phyloP scores from a whole-genome alignment of 179 eudicot species.

The Silene coronaria region DNA sequence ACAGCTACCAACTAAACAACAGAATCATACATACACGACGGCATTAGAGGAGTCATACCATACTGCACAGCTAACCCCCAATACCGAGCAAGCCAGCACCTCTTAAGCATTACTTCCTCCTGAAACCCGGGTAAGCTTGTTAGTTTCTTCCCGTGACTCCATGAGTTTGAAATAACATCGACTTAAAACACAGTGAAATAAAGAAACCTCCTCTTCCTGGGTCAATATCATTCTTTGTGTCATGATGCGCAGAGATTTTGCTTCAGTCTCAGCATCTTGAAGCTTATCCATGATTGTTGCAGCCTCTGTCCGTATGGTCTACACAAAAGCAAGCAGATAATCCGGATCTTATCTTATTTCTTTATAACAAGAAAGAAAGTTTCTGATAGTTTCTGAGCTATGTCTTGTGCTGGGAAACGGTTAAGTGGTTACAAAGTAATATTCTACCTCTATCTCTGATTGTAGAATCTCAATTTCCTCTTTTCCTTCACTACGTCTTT shows the following conservation, averaged over 20 bases:
- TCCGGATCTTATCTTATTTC: neutral
- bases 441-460: conserved; percentile 66
- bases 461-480: conserved; percentile 67
- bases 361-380: neutral
- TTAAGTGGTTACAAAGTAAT: conserved; percentile 9
- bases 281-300: conserved; percentile 54
- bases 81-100: conserved; percentile 99
- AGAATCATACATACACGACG: neutral
- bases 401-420: neutral
- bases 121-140: conserved; percentile 21
- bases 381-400: neutral
- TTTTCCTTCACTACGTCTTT: conserved; percentile 74
- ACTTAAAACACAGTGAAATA: conserved; percentile 10
- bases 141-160: conserved; percentile 11
- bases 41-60: conserved; percentile 43
- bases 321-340: conserved; percentile 14
- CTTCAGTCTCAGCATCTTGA: conserved; percentile 84
- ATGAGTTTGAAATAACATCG: neutral
- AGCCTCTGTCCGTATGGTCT: conserved; percentile 65
- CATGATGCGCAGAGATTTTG: conserved; percentile 81
- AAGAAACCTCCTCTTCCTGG: conserved; percentile 90
- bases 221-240: conserved; percentile 93
- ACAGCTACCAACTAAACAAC: neutral
- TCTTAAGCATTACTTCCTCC: conserved; percentile 98
- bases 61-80: conserved; percentile 87